Base-by-base conservation (phyloP, 2,329 filamentous ascomycete species). In the Lecanosticta acicola region DNA sequence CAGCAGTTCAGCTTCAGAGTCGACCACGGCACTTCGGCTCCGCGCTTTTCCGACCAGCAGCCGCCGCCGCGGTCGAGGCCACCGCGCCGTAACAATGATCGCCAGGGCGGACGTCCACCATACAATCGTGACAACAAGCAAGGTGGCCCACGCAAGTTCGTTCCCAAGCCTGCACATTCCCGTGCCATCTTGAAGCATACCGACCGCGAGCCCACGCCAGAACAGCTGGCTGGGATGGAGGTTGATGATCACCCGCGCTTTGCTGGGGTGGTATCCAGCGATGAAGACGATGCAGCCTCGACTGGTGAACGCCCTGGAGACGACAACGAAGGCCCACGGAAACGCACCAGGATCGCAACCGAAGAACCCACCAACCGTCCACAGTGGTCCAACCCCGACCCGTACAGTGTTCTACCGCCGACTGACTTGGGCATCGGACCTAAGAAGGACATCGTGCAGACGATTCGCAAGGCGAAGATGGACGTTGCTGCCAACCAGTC, bases 301-400 rank as follows among this genome's bases (percentile, higher is more conserved):
- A 26, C 38, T n/a, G 48, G 47, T 35, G 53, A 56, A 17, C 54
- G 43, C 14, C 53, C 54, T 11, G 51, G 50, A 21, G 56, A 48
- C 16, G 53, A 60, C 16, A 54, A 56, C 3, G 58, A 58, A 9
- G 53, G 46, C 9, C 54, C 60, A 11, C 54, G 56, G 19, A 66
- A 66, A 51, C 61, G 64, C 20, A 48, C 48, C 26, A 65, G 60
- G 42, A 50, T 52, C 10, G 61, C 49, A 17, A 46, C 38, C 13
- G 55, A 67, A 35, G 63, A 61, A 16, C 62, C 43, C 16, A 50
- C 68, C 34, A 61, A 62, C 4, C 63, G 64, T 3, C 88, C 89
- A 2, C 89, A 85, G 65, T 97, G 91, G 91, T 95, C 89, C 3
- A 97, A 97, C 58, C 90, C 91, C 3, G 91, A 97, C 64, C 89